These are phyloP conservation scores for Penicillium cinerascens DNA, from an alignment of 495 filamentous ascomycete genomes.

Conservation along the genomic window DNA sequence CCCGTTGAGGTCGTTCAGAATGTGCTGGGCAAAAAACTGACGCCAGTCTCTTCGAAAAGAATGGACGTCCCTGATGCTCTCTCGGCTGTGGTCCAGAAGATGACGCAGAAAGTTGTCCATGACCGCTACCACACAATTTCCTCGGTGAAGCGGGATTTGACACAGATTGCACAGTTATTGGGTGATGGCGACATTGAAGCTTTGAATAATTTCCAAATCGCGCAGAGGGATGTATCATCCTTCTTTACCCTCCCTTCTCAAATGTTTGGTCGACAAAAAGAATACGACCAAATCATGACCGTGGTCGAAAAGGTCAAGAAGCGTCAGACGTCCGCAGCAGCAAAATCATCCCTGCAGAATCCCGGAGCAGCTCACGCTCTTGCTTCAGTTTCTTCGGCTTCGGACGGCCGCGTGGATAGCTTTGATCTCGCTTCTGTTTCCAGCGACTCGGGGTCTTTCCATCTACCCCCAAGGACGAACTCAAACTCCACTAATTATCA, in stretches of 20 bases:
- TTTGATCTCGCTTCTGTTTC: conserved; percentile 46
- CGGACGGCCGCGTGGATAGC: conserved; percentile 53
- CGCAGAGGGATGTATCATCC: conserved; percentile 73
- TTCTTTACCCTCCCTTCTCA: conserved; percentile 76
- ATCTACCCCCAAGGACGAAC: conserved; percentile 40
- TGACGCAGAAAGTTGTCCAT: conserved; percentile 78
- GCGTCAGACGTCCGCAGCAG: conserved; percentile 52
- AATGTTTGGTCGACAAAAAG: conserved; percentile 76
- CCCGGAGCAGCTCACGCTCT: conserved; percentile 42
- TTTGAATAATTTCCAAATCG: conserved; percentile 67
- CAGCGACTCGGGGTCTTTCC: conserved; percentile 54
- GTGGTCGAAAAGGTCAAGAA: conserved; percentile 69
- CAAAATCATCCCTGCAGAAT: conserved; percentile 36
- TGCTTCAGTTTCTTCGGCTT: conserved; percentile 55
- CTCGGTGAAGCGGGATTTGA: conserved; percentile 73
- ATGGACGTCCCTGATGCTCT: conserved; percentile 78
- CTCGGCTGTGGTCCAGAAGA: conserved; percentile 78
- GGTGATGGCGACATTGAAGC: conserved; percentile 68
- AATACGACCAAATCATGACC: conserved; percentile 63
- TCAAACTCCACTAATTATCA: conserved; percentile 32
- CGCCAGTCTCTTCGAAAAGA: conserved; percentile 66
- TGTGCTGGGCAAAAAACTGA: conserved; percentile 72
- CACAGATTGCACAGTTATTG: conserved; percentile 64
- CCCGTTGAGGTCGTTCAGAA: conserved; percentile 86
- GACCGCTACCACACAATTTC: conserved; percentile 83